Percentiles rank a stretch among this genome's conserved stretches.
These are phyloP conservation scores for Myxozyma vanderwaltii DNA, from an alignment of 805 yeast species.

Conservation along the genomic window DNA sequence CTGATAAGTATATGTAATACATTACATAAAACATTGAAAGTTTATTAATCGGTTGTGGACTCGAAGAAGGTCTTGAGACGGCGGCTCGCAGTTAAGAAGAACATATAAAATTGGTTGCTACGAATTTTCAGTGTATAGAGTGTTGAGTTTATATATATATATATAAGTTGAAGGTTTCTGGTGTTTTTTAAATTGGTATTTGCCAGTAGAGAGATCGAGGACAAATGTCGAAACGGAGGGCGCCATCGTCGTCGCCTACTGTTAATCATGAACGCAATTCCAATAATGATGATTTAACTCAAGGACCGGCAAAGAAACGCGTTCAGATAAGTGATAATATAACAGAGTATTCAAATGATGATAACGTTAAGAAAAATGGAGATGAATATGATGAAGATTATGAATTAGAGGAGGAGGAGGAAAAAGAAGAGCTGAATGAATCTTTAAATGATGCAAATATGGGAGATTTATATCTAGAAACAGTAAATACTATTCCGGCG, in stretches of 20 bases:
- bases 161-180: no score
- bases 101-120: no score
- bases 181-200: no score
- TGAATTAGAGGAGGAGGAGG: slow-evolving; percentile 15
- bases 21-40: no score
- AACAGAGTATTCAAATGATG: neutral
- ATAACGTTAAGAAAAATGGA: neutral
- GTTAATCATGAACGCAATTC: neutral
- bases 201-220: neutral
- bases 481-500: slow-evolving; percentile 16
- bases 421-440: slow-evolving; percentile 12
- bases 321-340: neutral
- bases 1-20: neutral
- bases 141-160: no score
- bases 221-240: slow-evolving; percentile 5
- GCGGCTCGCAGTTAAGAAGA: no score
- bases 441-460: neutral
- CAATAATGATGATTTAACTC: neutral
- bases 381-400: slow-evolving; percentile 10
- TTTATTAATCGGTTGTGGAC: no score
- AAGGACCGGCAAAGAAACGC: neutral
- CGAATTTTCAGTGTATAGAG: no score
- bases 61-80: no score
- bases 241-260: slow-evolving; percentile 1
- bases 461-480: slow-evolving; percentile 32